Evolutionary conservation across 176 grass and related monocot genomes (phyloP).

Genomic region (Poa pratensis): DNA sequence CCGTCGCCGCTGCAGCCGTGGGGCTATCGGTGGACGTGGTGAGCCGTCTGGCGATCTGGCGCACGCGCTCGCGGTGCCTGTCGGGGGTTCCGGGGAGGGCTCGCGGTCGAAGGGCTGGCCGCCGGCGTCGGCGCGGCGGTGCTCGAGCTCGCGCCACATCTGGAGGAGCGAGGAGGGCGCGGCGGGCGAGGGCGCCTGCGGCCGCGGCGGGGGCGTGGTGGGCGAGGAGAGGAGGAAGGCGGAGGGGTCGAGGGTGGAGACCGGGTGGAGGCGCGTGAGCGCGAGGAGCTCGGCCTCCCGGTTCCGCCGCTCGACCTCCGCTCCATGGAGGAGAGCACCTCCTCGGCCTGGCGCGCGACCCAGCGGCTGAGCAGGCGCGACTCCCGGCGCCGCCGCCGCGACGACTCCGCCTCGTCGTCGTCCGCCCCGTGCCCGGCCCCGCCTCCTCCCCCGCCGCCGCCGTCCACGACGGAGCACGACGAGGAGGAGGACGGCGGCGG

Average conservation of each 20-base stretch:
- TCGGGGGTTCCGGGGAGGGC: conserved; percentile 68
- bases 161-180: conserved; percentile 66
- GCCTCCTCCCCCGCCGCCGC: conserved; percentile 22
- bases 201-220: conserved; percentile 43
- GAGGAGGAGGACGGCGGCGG: conserved; percentile 70
- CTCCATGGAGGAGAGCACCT: conserved; percentile 98
- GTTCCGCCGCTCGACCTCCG: conserved; percentile 69
- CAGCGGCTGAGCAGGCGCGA: conserved; percentile 85
- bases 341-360: conserved; percentile 96
- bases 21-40: conserved; percentile 47
- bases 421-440: conserved; percentile 16
- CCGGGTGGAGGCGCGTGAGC: conserved; percentile 81
- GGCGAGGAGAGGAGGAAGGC: conserved; percentile 63
- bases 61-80: conserved; percentile 66
- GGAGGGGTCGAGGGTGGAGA: conserved; percentile 84
- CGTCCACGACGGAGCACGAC: conserved; percentile 39
- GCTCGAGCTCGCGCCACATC: conserved; percentile 96
- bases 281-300: conserved; percentile 91
- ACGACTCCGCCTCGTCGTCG: conserved; percentile 54
- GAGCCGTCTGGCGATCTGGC: conserved; percentile 65
- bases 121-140: conserved; percentile 48
- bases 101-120: conserved; percentile 65
- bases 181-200: conserved; percentile 41
- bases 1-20: conserved; percentile 25
- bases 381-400: conserved; percentile 64